Evolutionary conservation across 495 filamentous ascomycete species (phyloP).

Genomic region (Penicillium lividum): DNA sequence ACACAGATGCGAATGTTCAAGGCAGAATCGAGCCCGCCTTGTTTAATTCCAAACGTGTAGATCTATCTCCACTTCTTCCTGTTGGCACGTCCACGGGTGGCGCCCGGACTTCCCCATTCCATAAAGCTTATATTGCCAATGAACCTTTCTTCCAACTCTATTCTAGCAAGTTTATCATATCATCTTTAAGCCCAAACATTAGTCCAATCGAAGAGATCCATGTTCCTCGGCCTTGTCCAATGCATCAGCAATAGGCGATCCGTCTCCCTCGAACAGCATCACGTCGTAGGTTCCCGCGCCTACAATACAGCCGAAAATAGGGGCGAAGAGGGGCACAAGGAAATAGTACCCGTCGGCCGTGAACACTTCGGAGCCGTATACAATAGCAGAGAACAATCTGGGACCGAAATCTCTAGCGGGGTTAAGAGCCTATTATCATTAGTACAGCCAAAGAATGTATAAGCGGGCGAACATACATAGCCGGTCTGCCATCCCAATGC

Average conservation of each 20-base stretch:
- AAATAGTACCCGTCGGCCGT: slow-evolving; percentile 36
- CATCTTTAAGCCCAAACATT: background rate
- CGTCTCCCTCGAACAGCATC: slow-evolving; percentile 34
- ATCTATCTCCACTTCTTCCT: no score
- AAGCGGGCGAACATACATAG: slow-evolving; percentile 28
- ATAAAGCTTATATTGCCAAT: no score
- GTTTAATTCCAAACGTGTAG: no score
- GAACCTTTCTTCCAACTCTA: no score
- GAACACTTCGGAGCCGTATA: slow-evolving; percentile 38
- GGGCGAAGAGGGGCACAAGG: slow-evolving; percentile 36
- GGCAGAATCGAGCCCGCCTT: no score
- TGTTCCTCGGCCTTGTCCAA: slow-evolving; percentile 31
- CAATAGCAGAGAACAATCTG: slow-evolving; percentile 35
- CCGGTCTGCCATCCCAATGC: slow-evolving; percentile 41
- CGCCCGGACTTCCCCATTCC: no score
- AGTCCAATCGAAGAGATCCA: slow-evolving; percentile 30
- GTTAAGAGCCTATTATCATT: slow-evolving; percentile 32
- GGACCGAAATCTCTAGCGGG: slow-evolving; percentile 39
- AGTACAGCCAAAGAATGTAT: slow-evolving; percentile 9
- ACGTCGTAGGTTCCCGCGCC: slow-evolving; percentile 34
- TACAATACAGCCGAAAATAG: slow-evolving; percentile 33
- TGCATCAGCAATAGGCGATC: slow-evolving; percentile 34
- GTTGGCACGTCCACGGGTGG: no score
- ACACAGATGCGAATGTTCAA: no score
- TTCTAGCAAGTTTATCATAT: no score